Evolutionary conservation across 2,329 filamentous ascomycete species (phyloP), one percentile per base, ranked within the genome.

Genomic region (Xylariaceae sp.): DNA sequence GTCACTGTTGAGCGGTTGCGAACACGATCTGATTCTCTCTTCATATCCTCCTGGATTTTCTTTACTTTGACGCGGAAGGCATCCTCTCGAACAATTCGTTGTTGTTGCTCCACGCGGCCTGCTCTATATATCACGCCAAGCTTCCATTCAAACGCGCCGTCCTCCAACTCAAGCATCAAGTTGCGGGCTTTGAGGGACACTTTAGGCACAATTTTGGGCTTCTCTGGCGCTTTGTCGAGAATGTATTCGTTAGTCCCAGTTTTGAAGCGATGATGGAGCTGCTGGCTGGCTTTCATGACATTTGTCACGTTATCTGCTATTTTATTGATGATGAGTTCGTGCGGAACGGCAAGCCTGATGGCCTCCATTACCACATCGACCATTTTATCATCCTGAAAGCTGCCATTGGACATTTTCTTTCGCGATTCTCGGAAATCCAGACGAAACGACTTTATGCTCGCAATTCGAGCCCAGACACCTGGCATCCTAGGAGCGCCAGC

Each of bases 141-240:
- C 68, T 96, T 97, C 89, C 91, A 99, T 70, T 99, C 94, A 65
- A 99, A 99, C 0, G 89, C 87, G 48, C 94, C 92, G 68, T 99
- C 94, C 72, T 99, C 94, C 37, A 99, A 78, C 67, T 97, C 92
- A 56, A 99, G 92, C 2, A 96, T 74, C 29, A 99, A 77, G 4
- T 88, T 88, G 64, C 88, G 88, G 52, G 87, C 87, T 50, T 91
- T 84, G 7, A 99, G 62, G 0, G 91, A 92, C 27, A 99, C 76
- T 66, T 89, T 92, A 1, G 94, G 94, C 0, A 99, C 85, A 45
- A 83, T 77, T 69, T 95, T 97, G 0, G 95, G 90, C 0, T 80
- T 86, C 70, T 96, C 90, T 0, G 94, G 90, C 7, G 81, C 80
- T 71, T 96, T 96, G 12, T 88, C 85, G 2, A 96, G 77, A 37